phyloP scores from a whole-genome alignment of 2,329 filamentous ascomycete genomes.

The Xylaria multiplex region DNA sequence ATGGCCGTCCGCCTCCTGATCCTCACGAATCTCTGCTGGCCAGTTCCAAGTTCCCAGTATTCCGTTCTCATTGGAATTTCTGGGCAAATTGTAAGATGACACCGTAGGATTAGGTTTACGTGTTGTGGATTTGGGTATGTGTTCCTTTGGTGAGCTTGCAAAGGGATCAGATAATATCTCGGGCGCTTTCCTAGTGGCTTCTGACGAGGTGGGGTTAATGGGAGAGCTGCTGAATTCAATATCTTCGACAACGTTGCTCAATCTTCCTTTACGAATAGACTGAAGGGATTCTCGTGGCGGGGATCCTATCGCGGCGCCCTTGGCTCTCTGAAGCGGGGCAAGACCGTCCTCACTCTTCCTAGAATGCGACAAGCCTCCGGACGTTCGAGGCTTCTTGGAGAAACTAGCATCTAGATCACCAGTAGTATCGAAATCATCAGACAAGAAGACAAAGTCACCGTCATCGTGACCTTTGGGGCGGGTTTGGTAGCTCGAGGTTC shows the following conservation, averaged over 20 bases:
- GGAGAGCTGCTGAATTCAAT: constrained; percentile 48
- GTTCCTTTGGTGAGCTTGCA: constrained; percentile 38
- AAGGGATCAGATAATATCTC: constrained; percentile 40
- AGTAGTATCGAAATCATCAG: constrained; percentile 57
- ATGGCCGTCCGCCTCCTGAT: constrained; percentile 15
- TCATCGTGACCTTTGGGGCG: constrained; percentile 30
- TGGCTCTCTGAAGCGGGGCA: constrained; percentile 32
- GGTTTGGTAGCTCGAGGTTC: constrained; percentile 27
- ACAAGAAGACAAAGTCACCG: constrained; percentile 50
- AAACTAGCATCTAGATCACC: constrained; percentile 50
- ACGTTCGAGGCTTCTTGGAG: constrained; percentile 39
- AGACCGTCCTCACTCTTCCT: constrained; percentile 16
- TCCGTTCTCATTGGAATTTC: background rate
- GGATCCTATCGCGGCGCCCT: constrained; percentile 32
- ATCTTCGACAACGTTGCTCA: constrained; percentile 43
- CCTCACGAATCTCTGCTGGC: constrained; percentile 13
- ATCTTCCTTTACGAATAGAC: constrained; percentile 36
- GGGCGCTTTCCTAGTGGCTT: constrained; percentile 19
- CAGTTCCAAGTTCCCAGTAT: constrained; percentile 8
- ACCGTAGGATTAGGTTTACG: constrained; percentile 7
- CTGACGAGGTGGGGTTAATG: constrained; percentile 1
- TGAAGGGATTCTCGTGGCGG: constrained; percentile 26
- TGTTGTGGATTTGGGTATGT: constrained; percentile 20
- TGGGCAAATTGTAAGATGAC: constrained; percentile 43
- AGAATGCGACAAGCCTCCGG: constrained; percentile 17